Evolutionary conservation across 345 rosid species (phyloP), one percentile per base, ranked within the genome.

Genomic region (Stellera chamaejasme): DNA sequence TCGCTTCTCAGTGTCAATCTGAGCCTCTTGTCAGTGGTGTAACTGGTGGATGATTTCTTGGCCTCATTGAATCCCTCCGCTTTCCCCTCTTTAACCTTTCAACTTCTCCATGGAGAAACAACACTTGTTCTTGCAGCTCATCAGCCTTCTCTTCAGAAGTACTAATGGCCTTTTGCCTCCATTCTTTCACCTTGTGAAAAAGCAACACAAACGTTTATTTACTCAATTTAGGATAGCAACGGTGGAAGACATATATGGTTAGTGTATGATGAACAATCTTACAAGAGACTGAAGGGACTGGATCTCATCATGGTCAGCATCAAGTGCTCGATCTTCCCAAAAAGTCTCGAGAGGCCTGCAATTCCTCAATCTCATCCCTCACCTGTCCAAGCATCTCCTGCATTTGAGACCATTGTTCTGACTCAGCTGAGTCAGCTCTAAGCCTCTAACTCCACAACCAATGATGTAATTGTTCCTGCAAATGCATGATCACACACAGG

Each of bases 341-440:
- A 62, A 93, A 93, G 60, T 84, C 86, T 45, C 97, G 73, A 42
- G 96, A 81, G 28, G 76, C 78, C 15, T 81, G 96, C 69, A 93
- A 69, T 68, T 89, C 96, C 47, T 87, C 94, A 87, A 93, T 93
- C 78, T 89, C 96, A 25, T 75, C 77, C 63, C 94, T 77, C 57
- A 93, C 96, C 68, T 82, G 86, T 41, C 77, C 66, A 48, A 93
- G 69, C 89, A 89, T 87, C 50, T 79, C 96, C 77, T 93, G 99
- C 87, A 93, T 86, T 67, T 84, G 91, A 13, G 99, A 86, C 99
- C 97, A 93, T 62, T 93, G 97, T 73, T 93, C 96, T 7, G 97
- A 80, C 67, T 93, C 99, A n/a, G 78, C 96, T 7, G 97, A 80
- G 66, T 93, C 99, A n/a, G 78, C 87, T 26, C 90, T 75, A 56